These are phyloP conservation scores for Peronospora tabacina DNA, from an alignment of 352 stramenopile species.

Conservation along the genomic window DNA sequence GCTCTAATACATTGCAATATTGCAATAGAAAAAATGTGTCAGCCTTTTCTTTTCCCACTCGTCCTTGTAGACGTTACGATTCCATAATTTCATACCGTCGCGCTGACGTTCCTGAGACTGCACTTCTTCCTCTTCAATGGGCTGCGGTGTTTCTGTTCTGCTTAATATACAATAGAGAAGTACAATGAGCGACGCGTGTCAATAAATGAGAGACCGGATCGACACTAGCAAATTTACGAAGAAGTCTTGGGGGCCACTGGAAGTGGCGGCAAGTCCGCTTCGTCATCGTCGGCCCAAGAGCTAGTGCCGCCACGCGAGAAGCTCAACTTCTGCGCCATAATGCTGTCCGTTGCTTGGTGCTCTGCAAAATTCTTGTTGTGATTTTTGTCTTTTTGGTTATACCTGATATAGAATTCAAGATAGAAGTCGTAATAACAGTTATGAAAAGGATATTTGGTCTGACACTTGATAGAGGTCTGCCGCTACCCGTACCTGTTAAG, in stretches of 20 bases:
- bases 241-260: slow-evolving; percentile 34
- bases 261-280: slow-evolving; percentile 47
- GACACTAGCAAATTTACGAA: slow-evolving; percentile 26
- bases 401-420: slow-evolving; percentile 3
- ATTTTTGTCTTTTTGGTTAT: slow-evolving; percentile 8
- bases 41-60: background rate
- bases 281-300: slow-evolving; percentile 81
- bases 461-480: too few relatives aligned
- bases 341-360: slow-evolving; percentile 11
- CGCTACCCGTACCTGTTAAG: too few relatives aligned
- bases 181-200: slow-evolving; percentile 10
- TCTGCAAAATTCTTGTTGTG: background rate
- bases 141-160: slow-evolving; percentile 29
- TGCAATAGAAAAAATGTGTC: slow-evolving; percentile 2
- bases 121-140: slow-evolving; percentile 38
- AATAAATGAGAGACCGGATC: background rate
- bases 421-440: slow-evolving; percentile 17
- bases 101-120: slow-evolving; percentile 24
- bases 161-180: background rate
- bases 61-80: background rate
- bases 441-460: background rate
- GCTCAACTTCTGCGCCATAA: slow-evolving; percentile 52
- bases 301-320: slow-evolving; percentile 43
- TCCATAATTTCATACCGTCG: slow-evolving; percentile 18
- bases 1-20: slow-evolving; percentile 12